Evolutionary conservation across 306 rosid species (phyloP).

Genomic region (Acacia confusa): DNA sequence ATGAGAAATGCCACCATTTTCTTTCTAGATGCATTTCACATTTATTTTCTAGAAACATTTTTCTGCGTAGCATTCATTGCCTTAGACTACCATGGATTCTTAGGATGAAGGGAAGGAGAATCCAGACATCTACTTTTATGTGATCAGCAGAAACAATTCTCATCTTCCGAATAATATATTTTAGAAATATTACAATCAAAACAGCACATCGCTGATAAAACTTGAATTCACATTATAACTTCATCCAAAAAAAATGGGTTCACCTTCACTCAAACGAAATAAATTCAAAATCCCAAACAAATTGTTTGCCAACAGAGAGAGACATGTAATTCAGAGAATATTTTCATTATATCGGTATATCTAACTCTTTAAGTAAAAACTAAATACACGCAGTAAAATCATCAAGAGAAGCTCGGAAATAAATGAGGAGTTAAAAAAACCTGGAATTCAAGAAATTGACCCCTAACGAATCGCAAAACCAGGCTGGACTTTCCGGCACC

Average conservation of each 20-base stretch:
- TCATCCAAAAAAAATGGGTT: not conserved
- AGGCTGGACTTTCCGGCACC: constrained; percentile 70
- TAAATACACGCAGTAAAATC: not conserved
- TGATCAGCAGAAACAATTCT: constrained; percentile 9
- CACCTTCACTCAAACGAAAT: not conserved
- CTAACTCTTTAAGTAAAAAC: not conserved
- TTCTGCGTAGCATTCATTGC: not conserved
- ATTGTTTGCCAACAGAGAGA: not conserved
- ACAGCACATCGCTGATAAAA: not conserved
- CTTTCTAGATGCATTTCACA: not conserved
- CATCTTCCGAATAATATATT: not conserved
- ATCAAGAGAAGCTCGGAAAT: not conserved
- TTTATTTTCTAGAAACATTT: not conserved
- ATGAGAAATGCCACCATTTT: not conserved
- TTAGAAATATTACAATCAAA: constrained; percentile 17
- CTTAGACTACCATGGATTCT: not conserved
- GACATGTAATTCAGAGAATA: not conserved
- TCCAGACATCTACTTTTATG: not conserved
- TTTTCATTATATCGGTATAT: not conserved
- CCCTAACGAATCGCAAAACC: constrained; percentile 65
- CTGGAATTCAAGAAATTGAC: constrained; percentile 69
- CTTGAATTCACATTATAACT: not conserved
- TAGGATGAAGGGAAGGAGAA: not conserved
- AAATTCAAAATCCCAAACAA: constrained; percentile 5
- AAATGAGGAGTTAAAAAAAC: constrained; percentile 26